These are phyloP conservation scores for Penicillium brasilianum DNA, from an alignment of 2,329 filamentous ascomycete genomes.

Conservation along the genomic window DNA sequence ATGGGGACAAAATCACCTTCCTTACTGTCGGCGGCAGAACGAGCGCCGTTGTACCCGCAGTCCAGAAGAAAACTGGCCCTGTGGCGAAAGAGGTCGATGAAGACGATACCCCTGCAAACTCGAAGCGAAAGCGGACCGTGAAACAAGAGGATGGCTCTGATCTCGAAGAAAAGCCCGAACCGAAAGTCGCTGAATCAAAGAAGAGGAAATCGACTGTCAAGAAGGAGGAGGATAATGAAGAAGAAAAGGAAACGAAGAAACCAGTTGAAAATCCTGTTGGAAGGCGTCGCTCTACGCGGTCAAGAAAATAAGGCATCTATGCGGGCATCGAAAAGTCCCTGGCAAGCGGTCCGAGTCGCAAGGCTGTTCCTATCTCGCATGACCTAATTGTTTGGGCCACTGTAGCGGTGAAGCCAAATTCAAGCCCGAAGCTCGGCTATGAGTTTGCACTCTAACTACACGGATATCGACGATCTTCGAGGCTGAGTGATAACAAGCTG, in stretches of 20 bases:
- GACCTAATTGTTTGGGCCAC: too few species aligned
- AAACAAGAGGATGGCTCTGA: constrained; percentile 38
- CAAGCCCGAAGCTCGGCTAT: too few species aligned
- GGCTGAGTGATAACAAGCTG: too few species aligned
- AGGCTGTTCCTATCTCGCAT: too few species aligned
- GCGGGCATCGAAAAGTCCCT: background rate
- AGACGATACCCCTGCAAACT: constrained; percentile 28
- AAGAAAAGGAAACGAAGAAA: constrained; percentile 23
- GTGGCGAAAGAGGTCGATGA: constrained; percentile 59
- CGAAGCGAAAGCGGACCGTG: constrained; percentile 41
- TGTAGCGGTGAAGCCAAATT: too few species aligned
- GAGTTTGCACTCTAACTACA: too few species aligned
- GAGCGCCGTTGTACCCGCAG: constrained; percentile 80
- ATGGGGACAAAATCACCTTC: constrained; percentile 82
- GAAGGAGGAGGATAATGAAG: constrained; percentile 33
- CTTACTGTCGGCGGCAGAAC: constrained; percentile 90
- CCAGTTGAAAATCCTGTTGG: constrained; percentile 13
- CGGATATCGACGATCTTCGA: too few species aligned
- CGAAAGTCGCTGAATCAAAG: constrained; percentile 35
- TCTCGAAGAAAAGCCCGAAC: constrained; percentile 27
- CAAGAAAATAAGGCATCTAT: constrained; percentile 22
- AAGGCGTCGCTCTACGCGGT: constrained; percentile 40
- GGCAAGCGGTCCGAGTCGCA: too few species aligned
- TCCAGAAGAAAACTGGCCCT: constrained; percentile 80
- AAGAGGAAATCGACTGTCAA: constrained; percentile 32